Base-by-base conservation (phyloP, 805 yeast genomes). In the Komagataella mondaviorum region DNA sequence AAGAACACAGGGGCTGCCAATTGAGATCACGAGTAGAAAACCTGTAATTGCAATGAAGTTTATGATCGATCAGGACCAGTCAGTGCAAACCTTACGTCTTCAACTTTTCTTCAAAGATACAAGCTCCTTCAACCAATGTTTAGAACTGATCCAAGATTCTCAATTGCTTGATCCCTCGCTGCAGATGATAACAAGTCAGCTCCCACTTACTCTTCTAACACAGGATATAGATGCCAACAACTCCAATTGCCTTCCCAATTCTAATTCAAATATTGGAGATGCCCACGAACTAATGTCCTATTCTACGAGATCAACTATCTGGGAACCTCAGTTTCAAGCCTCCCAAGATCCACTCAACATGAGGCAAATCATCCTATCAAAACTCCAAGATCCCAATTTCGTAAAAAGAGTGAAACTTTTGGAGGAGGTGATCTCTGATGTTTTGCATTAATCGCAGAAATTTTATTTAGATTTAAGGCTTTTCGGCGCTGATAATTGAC, bases 401-500 rank as follows among this genome's bases (percentile, higher is more conserved):
- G 39, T 30, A 30, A 5, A 30, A 10, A 30, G 14, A 8, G 39
- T 30, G 4, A 30, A 30, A 14, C 39, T 7, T 10, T 30, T 30
- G 6, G 39, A 30, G 4, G n/a, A 30, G 5, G 39, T 30, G 1
- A 30, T 30, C 4, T 30, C 39, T 6, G 39, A 30, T 30, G 39
- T 30, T 30, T 10, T 30, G 14, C 10, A 8, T 14, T 30, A 14
- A 30, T 8, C 10, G 39, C 20, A 20, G 39, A 6, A 2, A 30
- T 10, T 30, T 6, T 14, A 7, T 12, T 10, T 14, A 10, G 8
- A 10, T 30, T 14, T 30, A 30, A 7, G 39, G 39, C 39, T 30
- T 30, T 30, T 30, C 39, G 39, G 39, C 39, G 14, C 39, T 30
- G 23, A 86, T 78, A 18, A 88, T 90, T 55, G 96, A 88, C 80